phyloP scores from a whole-genome alignment of 805 yeast genomes.

The Candida germanica region DNA sequence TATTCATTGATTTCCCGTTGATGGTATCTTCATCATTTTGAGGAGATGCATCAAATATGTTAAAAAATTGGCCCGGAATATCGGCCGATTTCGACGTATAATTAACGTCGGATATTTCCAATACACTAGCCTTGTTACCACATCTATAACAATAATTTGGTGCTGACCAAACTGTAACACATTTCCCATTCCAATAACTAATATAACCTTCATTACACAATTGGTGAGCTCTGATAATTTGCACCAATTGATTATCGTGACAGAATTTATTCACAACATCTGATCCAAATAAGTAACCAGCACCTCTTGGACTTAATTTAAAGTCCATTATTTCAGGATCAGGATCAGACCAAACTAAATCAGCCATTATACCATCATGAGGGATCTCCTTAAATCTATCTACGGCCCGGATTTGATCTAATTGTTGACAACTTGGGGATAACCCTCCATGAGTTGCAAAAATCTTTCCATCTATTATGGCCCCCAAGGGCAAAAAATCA shows the following conservation, averaged over 20 bases:
- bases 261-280: conserved; percentile 88
- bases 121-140: conserved; percentile 96
- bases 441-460: conserved; percentile 98
- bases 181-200: conserved; percentile 82
- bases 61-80: conserved; percentile 64
- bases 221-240: conserved; percentile 92
- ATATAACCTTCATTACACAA: conserved; percentile 96
- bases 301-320: conserved; percentile 91
- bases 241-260: conserved; percentile 70
- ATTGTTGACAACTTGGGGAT: conserved; percentile 90
- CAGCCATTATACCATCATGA: conserved; percentile 99
- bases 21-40: conserved; percentile 68
- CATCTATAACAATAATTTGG: conserved; percentile 97
- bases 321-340: conserved; percentile 79
- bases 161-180: conserved; percentile 97
- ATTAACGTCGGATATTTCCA: conserved; percentile 64
- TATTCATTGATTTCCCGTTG: conserved; percentile 40
- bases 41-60: conserved; percentile 96
- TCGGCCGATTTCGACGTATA: conserved; percentile 21
- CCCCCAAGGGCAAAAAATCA: conserved; percentile 85
- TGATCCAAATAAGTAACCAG: conserved; percentile 93
- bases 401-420: conserved; percentile 86
- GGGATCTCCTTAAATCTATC: conserved; percentile 95
- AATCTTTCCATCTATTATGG: conserved; percentile 82
- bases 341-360: conserved; percentile 97